Base-by-base conservation (phyloP, 345 rosid genomes). In the Salix dunnii region DNA sequence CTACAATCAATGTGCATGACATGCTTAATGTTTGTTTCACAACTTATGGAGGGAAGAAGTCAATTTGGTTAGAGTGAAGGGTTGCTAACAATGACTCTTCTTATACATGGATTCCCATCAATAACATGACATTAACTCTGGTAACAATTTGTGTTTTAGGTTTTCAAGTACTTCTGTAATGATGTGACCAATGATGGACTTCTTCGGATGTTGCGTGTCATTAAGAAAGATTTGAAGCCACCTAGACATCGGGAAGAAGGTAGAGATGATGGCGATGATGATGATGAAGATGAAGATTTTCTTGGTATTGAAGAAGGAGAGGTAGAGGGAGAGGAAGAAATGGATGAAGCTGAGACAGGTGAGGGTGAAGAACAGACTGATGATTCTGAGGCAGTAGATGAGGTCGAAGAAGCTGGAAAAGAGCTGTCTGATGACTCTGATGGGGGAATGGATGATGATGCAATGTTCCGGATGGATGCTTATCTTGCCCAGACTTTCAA, bases 391-490 rank as follows among this genome's bases (percentile, higher is more conserved):
- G 85, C 88, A 31, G 88, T 80, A 49, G 82, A 63, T 53, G 92
- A 89, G 46, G 85, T 75, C 49, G 83, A 84, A 84, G 87, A 82
- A 76, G 82, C 75, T 74, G 82, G 71, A 48, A 82, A 77, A 84
- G 94, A 85, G 77, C 67, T 38, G 74, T 71, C 84, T 2, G 97
- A 92, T 82, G 94, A 89, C 72, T 93, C 94, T 68, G 97, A 91
- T 83, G 91, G 86, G 58, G 99, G 88, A 67, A 88, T 94, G 98
- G 98, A 96, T 81, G 99, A 94, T 33, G 97, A 96, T 46, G 97
- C 97, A 69, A 96, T 94, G 99, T 92, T 96, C 85, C 90, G 90
- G 66, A 94, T 94, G 97, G 99, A 96, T 73, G 86, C 89, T 43
- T 92, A 93, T 74, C 89, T 96, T 76, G 99, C 95, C 6, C 95